A percentile compares a stretch with the other conserved stretches of the same genome.
phyloP scores from a whole-genome alignment of 2,329 filamentous ascomycete species.

The Penicillium griseofulvum region DNA sequence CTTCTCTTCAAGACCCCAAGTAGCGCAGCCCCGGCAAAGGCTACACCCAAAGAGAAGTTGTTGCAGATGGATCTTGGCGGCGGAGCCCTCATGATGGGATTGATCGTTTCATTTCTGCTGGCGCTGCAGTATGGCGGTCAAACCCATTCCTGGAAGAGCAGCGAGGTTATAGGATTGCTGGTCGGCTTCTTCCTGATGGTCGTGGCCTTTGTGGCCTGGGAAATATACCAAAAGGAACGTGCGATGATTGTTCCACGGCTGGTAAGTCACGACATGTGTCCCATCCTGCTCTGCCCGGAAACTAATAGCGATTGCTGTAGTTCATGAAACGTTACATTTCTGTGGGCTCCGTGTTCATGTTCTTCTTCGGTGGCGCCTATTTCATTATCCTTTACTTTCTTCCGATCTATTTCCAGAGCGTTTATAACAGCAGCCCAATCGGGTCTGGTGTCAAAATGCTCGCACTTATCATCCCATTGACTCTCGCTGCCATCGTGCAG shows the following conservation, averaged over 20 bases:
- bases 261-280: constrained; percentile 8
- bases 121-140: constrained; percentile 48
- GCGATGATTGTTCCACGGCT: constrained; percentile 43
- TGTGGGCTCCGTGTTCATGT: constrained; percentile 31
- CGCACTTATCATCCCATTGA: constrained; percentile 40
- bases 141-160: constrained; percentile 36
- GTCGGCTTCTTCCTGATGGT: constrained; percentile 43
- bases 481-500: constrained; percentile 28
- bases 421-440: constrained; percentile 32
- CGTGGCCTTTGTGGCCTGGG: constrained; percentile 36
- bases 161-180: constrained; percentile 47
- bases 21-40: not conserved
- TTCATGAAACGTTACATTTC: constrained; percentile 32
- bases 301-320: not conserved
- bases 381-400: constrained; percentile 36
- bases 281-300: not conserved
- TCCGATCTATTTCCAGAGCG: constrained; percentile 38
- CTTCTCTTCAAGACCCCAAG: constrained; percentile 29
- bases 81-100: constrained; percentile 38
- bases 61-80: constrained; percentile 49
- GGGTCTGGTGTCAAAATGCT: constrained; percentile 43
- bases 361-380: constrained; percentile 36
- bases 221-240: constrained; percentile 40
- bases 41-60: constrained; percentile 33
- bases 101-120: constrained; percentile 43